These are phyloP conservation scores for Neophaeococcomyces mojaviensis DNA, from an alignment of 2,329 filamentous ascomycete genomes.

Conservation along the genomic window DNA sequence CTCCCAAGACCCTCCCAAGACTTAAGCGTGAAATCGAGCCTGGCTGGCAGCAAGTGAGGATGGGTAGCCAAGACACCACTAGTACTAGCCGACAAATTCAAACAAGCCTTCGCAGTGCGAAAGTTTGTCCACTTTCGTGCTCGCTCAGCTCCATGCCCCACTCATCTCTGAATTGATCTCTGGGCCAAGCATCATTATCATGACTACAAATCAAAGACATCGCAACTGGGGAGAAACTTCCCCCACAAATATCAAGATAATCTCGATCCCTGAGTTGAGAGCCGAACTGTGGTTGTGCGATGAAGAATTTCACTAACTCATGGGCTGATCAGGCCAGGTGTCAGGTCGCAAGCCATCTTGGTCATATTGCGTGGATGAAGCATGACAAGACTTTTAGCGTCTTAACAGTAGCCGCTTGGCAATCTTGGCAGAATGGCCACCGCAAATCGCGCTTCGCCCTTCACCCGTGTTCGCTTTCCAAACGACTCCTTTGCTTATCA, in stretches of 20 bases:
- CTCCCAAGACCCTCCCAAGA: conserved; percentile 9
- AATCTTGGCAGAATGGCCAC: conserved; percentile 56
- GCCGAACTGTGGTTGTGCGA: background rate
- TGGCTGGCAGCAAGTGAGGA: conserved; percentile 1
- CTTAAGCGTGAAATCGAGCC: background rate
- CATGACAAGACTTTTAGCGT: conserved; percentile 8
- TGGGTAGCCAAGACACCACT: conserved; percentile 1
- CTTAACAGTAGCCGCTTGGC: conserved; percentile 28
- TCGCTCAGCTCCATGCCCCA: conserved; percentile 2
- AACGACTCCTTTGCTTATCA: background rate
- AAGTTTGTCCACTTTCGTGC: conserved; percentile 1
- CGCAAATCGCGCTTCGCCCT: conserved; percentile 34
- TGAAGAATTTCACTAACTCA: background rate
- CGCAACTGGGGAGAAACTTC: background rate
- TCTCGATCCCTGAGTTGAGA: background rate
- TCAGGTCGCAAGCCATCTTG: background rate
- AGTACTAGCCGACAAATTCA: background rate
- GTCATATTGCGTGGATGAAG: background rate
- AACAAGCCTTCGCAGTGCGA: conserved; percentile 5
- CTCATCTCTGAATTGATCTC: background rate
- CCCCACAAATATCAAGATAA: background rate
- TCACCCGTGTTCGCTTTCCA: background rate
- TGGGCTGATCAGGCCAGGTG: background rate
- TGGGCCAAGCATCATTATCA: conserved; percentile 2
- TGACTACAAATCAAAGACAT: background rate